phyloP scores from a whole-genome alignment of 306 rosid genomes.

The Sechiopsis laciniata region DNA sequence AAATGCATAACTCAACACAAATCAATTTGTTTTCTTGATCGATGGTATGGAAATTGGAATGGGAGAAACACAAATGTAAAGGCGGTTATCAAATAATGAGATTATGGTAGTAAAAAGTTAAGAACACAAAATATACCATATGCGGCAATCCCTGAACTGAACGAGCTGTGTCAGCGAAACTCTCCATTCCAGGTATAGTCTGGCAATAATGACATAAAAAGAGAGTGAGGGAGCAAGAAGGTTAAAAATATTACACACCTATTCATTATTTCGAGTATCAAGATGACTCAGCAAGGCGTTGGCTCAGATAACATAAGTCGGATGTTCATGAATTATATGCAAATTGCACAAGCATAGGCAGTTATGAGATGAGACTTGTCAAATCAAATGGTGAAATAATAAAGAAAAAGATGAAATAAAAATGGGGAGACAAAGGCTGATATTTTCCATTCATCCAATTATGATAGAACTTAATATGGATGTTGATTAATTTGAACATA shows the following conservation, averaged over 20 bases:
- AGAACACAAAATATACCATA: constrained; percentile 45
- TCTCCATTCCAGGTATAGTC: constrained; percentile 95
- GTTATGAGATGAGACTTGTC: not conserved
- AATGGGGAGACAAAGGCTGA: not conserved
- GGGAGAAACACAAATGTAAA: not conserved
- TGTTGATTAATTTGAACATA: not conserved
- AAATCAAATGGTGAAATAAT: not conserved
- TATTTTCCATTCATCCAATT: not conserved
- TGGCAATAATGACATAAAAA: constrained; percentile 30
- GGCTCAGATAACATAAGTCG: not conserved
- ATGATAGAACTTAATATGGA: not conserved
- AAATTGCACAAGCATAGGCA: not conserved
- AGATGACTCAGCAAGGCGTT: not conserved
- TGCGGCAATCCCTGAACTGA: constrained; percentile 85
- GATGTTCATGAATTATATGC: not conserved
- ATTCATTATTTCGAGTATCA: constrained; percentile 10
- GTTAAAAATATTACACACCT: not conserved
- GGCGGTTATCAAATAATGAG: not conserved
- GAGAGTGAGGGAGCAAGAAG: constrained; percentile 12
- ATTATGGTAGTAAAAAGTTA: not conserved
- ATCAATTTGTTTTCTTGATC: not conserved
- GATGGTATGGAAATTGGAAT: not conserved
- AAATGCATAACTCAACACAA: not conserved
- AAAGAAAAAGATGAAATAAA: not conserved
- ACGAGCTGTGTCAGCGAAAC: constrained; percentile 61